Evolutionary conservation across 1,284 basidiomycete genomes (phyloP).

Genomic region (Jaminaea rosea): DNA sequence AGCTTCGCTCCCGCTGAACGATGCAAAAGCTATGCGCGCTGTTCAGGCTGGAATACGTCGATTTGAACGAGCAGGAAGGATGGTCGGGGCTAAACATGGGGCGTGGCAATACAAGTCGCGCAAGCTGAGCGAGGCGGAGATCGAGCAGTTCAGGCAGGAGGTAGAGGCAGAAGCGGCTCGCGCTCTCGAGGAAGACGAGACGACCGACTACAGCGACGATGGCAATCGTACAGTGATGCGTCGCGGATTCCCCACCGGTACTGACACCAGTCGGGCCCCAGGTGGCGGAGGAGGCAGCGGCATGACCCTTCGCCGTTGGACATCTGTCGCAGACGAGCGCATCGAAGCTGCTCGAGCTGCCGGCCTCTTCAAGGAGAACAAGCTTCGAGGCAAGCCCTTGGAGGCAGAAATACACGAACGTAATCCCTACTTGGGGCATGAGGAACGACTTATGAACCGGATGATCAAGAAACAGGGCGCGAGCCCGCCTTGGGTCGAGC

Average conservation of each 20-base stretch:
- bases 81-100: slow-evolving; percentile 53
- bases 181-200: not conserved
- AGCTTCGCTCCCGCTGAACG: slow-evolving; percentile 39
- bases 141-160: slow-evolving; percentile 25
- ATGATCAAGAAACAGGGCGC: slow-evolving; percentile 76
- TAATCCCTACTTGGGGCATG: slow-evolving; percentile 57
- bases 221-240: not conserved
- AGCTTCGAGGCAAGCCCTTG: slow-evolving; percentile 67
- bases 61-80: slow-evolving; percentile 54
- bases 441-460: slow-evolving; percentile 63
- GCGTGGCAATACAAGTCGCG: slow-evolving; percentile 61
- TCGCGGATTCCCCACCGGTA: slow-evolving; percentile 2
- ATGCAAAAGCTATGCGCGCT: slow-evolving; percentile 54
- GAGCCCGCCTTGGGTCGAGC: slow-evolving; percentile 80
- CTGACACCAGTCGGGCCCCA: not conserved
- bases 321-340: slow-evolving; percentile 29
- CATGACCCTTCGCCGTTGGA: slow-evolving; percentile 21
- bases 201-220: not conserved
- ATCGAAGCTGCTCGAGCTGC: slow-evolving; percentile 58
- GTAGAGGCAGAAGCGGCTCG: not conserved
- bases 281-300: not conserved
- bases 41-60: slow-evolving; percentile 56
- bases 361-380: slow-evolving; percentile 65
- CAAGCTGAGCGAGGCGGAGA: slow-evolving; percentile 49
- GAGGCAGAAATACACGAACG: slow-evolving; percentile 57